These are phyloP conservation scores for Saposhnikovia divaricata DNA, from an alignment of 129 eudicot species.

Conservation along the genomic window DNA sequence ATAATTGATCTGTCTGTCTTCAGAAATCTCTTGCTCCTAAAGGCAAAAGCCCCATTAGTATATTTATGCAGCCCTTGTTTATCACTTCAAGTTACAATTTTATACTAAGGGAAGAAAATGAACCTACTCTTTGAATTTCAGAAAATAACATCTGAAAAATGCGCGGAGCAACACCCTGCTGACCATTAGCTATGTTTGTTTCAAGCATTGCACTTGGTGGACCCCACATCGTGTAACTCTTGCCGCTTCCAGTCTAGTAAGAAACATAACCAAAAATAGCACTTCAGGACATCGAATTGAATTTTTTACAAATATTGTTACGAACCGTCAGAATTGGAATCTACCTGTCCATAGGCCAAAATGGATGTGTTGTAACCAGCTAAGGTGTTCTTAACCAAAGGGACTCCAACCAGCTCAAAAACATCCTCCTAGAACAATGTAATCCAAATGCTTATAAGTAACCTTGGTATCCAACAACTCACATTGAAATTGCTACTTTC, in stretches of 20 bases:
- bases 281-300: conserved; percentile 8
- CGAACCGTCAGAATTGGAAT: neutral
- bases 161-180: conserved; percentile 88
- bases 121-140: conserved; percentile 66
- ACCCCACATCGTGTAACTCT: conserved; percentile 97
- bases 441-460: neutral
- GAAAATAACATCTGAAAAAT: conserved; percentile 73
- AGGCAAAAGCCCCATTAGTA: conserved; percentile 1
- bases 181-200: conserved; percentile 39
- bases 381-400: conserved; percentile 76
- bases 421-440: conserved; percentile 55
- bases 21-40: conserved; percentile 62
- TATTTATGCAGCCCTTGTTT: neutral
- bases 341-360: conserved; percentile 89
- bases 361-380: conserved; percentile 88
- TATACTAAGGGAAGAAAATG: conserved; percentile 4
- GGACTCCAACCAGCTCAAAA: conserved; percentile 64
- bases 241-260: conserved; percentile 88
- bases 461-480: neutral
- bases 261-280: conserved; percentile 8
- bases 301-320: neutral
- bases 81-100: neutral
- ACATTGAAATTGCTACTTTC: neutral
- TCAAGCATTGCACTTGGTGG: conserved; percentile 96
- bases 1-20: conserved; percentile 60